Conservation (phyloP, 1,284 basidiomycete species). For the Rhodotorula sp. region DNA sequence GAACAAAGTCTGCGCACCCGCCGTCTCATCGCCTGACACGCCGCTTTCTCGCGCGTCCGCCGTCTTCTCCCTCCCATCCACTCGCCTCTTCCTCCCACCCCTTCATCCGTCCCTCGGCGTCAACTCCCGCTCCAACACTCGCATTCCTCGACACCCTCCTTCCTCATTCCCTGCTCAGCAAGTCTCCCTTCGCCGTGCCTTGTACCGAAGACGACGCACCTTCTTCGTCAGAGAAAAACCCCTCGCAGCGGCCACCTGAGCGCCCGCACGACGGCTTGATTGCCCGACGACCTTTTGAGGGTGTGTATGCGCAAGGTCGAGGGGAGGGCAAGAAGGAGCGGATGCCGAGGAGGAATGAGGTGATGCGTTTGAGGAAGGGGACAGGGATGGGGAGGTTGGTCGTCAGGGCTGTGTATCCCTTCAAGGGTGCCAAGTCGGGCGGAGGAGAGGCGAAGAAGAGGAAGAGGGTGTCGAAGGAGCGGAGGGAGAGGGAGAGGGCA, state of each 20-base stretch:
- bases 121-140: background rate
- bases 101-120: too few species aligned
- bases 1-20: background rate
- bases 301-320: background rate
- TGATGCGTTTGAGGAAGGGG: background rate
- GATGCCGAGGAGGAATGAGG: background rate
- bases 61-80: background rate
- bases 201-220: background rate
- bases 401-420: background rate
- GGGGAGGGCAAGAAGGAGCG: background rate
- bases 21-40: background rate
- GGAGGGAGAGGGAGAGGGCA: conserved; percentile 5
- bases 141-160: conserved; percentile 28
- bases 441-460: background rate
- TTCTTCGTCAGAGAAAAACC: background rate
- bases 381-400: background rate
- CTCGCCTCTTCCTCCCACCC: background rate
- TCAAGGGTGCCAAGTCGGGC: background rate
- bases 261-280: conserved; percentile 16
- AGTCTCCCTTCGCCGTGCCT: conserved; percentile 7
- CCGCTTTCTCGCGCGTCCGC: background rate
- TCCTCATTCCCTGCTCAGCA: background rate
- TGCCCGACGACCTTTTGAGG: conserved; percentile 1
- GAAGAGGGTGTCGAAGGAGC: background rate
- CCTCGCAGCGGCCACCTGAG: background rate